These are phyloP conservation scores for Globisporangium megalacanthum DNA, from an alignment of 352 stramenopile species.

Conservation along the genomic window DNA sequence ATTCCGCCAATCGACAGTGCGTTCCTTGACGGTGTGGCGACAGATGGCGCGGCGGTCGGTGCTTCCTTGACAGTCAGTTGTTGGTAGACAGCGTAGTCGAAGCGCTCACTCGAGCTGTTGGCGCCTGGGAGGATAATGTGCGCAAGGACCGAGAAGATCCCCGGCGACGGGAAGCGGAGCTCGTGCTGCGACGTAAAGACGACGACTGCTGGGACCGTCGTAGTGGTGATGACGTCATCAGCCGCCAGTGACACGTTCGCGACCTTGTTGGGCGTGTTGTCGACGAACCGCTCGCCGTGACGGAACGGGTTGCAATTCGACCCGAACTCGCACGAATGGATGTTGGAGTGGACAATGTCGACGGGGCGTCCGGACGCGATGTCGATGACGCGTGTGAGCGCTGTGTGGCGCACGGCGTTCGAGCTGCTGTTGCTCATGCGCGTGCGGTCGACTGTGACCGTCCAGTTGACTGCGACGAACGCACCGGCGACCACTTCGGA, in stretches of 20 bases:
- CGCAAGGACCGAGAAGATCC: conserved; percentile 42
- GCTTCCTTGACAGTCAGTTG: conserved; percentile 30
- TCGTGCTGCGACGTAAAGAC: too few species aligned
- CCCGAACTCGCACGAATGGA: conserved; percentile 49
- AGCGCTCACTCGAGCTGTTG: conserved; percentile 33
- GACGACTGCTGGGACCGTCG: too few species aligned
- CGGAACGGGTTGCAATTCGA: conserved; percentile 51
- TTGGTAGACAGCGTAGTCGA: conserved; percentile 44
- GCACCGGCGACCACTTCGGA: too few species aligned
- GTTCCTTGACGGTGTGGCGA: conserved; percentile 15
- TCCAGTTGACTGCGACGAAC: conserved; percentile 1
- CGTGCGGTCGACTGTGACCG: conserved; percentile 19
- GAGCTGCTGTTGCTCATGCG: conserved; percentile 22
- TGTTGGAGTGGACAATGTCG: conserved; percentile 60
- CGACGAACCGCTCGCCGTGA: conserved; percentile 36
- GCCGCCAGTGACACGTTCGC: conserved; percentile 40
- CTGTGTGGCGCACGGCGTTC: conserved; percentile 28
- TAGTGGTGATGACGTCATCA: conserved; percentile 26
- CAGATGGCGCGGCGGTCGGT: conserved; percentile 35
- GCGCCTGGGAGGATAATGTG: conserved; percentile 54
- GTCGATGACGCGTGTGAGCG: conserved; percentile 2
- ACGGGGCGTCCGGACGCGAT: too few species aligned
- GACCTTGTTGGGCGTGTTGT: conserved; percentile 52
- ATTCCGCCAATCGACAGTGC: conserved; percentile 2
- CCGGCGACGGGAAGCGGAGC: conserved; percentile 28